Evolutionary conservation across 2,329 filamentous ascomycete species (phyloP).

Genomic region (Lecanicillium sp.): DNA sequence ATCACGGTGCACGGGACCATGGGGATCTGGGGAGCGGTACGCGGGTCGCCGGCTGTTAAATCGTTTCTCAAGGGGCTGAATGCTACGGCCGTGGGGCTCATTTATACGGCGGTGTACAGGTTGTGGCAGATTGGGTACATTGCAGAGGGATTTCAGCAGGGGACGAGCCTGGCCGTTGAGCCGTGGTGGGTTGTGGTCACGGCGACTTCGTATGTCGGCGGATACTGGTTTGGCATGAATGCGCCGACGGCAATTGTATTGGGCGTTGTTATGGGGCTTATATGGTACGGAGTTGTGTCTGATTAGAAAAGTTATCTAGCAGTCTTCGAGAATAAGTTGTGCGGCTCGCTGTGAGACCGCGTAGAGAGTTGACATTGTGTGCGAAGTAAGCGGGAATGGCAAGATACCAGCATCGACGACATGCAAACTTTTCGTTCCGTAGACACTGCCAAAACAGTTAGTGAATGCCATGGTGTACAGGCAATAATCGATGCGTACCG

Average conservation of each 20-base stretch:
- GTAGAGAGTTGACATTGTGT: slow-evolving; percentile 22
- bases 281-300: slow-evolving; percentile 25
- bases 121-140: slow-evolving; percentile 58
- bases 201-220: slow-evolving; percentile 32
- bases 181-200: slow-evolving; percentile 60
- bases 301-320: not conserved
- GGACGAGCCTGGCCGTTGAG: slow-evolving; percentile 49
- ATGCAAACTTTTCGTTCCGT: slow-evolving; percentile 19
- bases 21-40: slow-evolving; percentile 49
- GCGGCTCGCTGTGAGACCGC: slow-evolving; percentile 20
- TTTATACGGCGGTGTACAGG: slow-evolving; percentile 59
- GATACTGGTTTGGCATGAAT: slow-evolving; percentile 26
- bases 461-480: not conserved
- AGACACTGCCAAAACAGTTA: slow-evolving; percentile 14
- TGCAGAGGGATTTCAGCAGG: slow-evolving; percentile 39
- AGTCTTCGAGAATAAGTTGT: slow-evolving; percentile 17
- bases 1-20: slow-evolving; percentile 43
- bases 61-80: slow-evolving; percentile 50
- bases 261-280: slow-evolving; percentile 29
- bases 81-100: slow-evolving; percentile 53
- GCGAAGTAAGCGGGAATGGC: slow-evolving; percentile 18
- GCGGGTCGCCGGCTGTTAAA: slow-evolving; percentile 40
- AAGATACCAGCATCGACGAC: slow-evolving; percentile 21
- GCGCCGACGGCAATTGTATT: slow-evolving; percentile 28
- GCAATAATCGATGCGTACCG: slow-evolving; percentile 9